These are phyloP conservation scores for Penicillium sp. DNA, from an alignment of 2,329 filamentous ascomycete species.

Conservation along the genomic window DNA sequence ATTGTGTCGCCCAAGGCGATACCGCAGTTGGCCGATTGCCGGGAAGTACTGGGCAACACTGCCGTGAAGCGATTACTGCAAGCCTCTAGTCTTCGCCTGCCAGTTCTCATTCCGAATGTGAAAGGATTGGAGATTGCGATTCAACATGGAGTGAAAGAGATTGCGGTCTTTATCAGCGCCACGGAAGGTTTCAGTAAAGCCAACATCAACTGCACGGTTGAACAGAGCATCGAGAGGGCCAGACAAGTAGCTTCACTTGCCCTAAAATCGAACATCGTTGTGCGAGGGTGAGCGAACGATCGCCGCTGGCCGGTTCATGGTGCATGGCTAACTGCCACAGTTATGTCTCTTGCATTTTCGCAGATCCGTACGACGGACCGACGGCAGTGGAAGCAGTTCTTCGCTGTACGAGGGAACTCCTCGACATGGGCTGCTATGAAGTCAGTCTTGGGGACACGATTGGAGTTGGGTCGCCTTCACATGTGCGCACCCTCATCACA, in stretches of 20 bases:
- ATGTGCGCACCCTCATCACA: constrained; percentile 32
- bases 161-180: constrained; percentile 44
- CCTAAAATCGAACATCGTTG: constrained; percentile 25
- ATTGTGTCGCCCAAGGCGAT: constrained; percentile 84
- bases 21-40: constrained; percentile 61
- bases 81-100: constrained; percentile 24
- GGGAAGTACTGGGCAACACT: constrained; percentile 19
- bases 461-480: constrained; percentile 69
- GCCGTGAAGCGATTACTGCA: constrained; percentile 54
- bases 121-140: constrained; percentile 58
- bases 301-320: not conserved
- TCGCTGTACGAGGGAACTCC: constrained; percentile 55
- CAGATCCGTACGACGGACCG: constrained; percentile 52
- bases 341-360: constrained; percentile 44
- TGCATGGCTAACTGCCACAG: constrained; percentile 9
- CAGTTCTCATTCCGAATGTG: constrained; percentile 43
- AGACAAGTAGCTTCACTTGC: constrained; percentile 33
- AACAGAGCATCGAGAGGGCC: constrained; percentile 38
- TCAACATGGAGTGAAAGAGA: constrained; percentile 34
- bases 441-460: constrained; percentile 88
- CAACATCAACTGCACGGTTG: constrained; percentile 44
- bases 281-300: constrained; percentile 32
- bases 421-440: constrained; percentile 87
- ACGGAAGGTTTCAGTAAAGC: constrained; percentile 44
- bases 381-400: constrained; percentile 52